These are phyloP conservation scores for Starmerella roubikii DNA, from an alignment of 805 yeast genomes.

Conservation along the genomic window DNA sequence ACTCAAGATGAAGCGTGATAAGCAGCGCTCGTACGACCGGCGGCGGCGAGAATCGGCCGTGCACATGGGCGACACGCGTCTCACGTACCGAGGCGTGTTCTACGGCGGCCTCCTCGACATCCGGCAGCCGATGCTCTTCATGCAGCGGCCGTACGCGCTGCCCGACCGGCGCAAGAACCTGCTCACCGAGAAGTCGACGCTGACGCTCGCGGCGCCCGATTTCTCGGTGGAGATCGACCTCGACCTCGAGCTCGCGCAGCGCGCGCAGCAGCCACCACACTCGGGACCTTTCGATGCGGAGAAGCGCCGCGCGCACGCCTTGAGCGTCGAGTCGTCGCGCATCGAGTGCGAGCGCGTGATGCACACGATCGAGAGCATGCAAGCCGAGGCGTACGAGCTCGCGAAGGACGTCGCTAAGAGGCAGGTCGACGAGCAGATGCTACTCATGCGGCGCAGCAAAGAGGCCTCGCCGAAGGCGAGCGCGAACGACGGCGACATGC, in stretches of 20 bases:
- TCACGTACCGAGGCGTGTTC: neutral
- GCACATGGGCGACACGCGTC: neutral
- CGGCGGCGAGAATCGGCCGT: slow-evolving; percentile 4
- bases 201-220: neutral
- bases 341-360: no score
- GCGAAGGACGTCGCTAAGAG: no score
- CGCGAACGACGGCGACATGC: no score
- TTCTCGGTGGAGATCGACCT: neutral
- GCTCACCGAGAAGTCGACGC: neutral
- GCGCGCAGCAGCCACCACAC: no score
- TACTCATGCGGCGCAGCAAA: no score
- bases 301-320: no score
- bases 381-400: no score
- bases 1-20: slow-evolving; percentile 5
- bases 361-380: no score
- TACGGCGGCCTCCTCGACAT: neutral
- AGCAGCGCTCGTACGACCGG: slow-evolving; percentile 10
- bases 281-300: no score
- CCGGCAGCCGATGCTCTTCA: neutral
- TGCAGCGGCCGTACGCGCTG: neutral
- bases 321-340: no score
- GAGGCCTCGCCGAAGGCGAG: no score
- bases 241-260: neutral
- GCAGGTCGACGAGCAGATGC: no score
- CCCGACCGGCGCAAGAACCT: neutral